These are phyloP conservation scores for Viola odorata DNA, from an alignment of 345 rosid genomes.

Conservation along the genomic window DNA sequence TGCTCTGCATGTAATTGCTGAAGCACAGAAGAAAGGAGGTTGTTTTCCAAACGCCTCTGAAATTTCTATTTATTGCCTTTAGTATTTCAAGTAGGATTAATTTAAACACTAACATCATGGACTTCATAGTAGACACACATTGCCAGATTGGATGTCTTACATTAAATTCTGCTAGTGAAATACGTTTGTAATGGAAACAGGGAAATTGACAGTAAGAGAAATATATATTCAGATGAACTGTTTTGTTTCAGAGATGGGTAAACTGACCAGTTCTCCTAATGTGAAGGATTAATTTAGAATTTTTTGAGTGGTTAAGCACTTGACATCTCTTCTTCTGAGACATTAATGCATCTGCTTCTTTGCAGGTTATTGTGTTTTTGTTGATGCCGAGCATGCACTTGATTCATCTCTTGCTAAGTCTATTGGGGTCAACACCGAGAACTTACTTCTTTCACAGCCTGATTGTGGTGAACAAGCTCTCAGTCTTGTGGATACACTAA, in stretches of 20 bases:
- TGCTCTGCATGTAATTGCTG: slow-evolving; percentile 92
- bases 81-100: not conserved
- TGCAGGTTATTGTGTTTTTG: slow-evolving; percentile 83
- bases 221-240: too few relatives aligned
- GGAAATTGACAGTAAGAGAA: too few relatives aligned
- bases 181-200: too few relatives aligned
- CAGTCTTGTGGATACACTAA: slow-evolving; percentile 86
- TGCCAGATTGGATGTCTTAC: too few relatives aligned
- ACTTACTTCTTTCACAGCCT: slow-evolving; percentile 93
- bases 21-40: slow-evolving; percentile 99
- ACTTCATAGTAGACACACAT: too few relatives aligned
- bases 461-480: slow-evolving; percentile 99
- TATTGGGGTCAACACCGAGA: slow-evolving; percentile 87
- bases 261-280: too few relatives aligned
- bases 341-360: slow-evolving; percentile 9
- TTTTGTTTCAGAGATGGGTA: too few relatives aligned
- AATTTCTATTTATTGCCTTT: not conserved
- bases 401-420: slow-evolving; percentile 76
- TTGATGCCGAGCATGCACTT: slow-evolving; percentile 99
- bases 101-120: too few relatives aligned
- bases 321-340: not conserved
- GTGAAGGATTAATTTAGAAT: too few relatives aligned
- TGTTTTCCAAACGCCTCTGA: slow-evolving; percentile 1
- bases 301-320: not conserved
- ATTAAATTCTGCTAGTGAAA: too few relatives aligned